phyloP scores from a whole-genome alignment of 179 eudicot genomes.

The Amaranthus tricolor region DNA sequence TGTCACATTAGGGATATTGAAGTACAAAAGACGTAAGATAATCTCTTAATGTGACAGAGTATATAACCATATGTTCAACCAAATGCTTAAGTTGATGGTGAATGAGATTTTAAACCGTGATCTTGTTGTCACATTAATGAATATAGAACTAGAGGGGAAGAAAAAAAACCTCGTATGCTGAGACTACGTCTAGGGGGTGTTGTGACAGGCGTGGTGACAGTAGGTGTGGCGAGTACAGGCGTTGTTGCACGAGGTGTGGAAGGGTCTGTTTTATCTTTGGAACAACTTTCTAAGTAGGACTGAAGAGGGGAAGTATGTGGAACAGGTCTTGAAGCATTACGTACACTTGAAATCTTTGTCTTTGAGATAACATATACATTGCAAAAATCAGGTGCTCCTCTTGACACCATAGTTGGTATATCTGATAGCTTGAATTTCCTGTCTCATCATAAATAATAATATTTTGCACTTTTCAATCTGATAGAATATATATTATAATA shows the following conservation, averaged over 20 bases:
- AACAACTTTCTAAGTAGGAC: conserved; percentile 32
- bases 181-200: conserved; percentile 41
- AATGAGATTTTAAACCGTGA: too few relatives aligned
- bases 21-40: too few relatives aligned
- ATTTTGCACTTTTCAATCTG: not conserved
- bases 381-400: conserved; percentile 85
- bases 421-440: conserved; percentile 36
- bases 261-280: conserved; percentile 29
- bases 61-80: too few relatives aligned
- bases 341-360: conserved; percentile 51
- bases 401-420: conserved; percentile 36
- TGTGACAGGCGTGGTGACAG: conserved; percentile 9
- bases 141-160: conserved; percentile 13
- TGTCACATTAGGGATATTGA: too few relatives aligned
- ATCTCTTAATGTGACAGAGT: too few relatives aligned
- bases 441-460: conserved; percentile 7
- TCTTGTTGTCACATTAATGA: not conserved
- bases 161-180: conserved; percentile 38
- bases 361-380: conserved; percentile 70
- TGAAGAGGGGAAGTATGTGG: conserved; percentile 41
- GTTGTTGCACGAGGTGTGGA: conserved; percentile 26
- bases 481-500: not conserved
- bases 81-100: too few relatives aligned
- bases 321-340: conserved; percentile 32
- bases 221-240: conserved; percentile 20